Base-by-base conservation (phyloP, 306 rosid genomes). In the Cicer pinnatifidum region DNA sequence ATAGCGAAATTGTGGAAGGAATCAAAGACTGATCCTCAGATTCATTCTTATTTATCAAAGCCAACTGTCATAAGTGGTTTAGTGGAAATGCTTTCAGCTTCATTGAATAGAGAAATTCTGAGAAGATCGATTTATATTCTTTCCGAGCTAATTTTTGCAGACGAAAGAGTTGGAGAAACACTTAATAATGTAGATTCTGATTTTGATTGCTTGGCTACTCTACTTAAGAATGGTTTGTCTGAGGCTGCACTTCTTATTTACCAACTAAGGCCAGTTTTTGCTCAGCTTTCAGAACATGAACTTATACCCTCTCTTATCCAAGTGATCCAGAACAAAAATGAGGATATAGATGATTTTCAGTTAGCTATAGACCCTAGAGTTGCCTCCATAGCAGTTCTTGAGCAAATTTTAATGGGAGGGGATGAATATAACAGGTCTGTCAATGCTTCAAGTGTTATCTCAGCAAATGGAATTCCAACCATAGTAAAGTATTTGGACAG, bases 221-320 rank as follows among this genome's bases (percentile, higher is more conserved):
- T 94, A 53, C 82, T 94, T 11, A 91, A 86, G 81, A 88, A 86
- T 73, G 98, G 97, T 12, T 82, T 94, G 69, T 75, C 85, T 38
- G 96, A 91, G 83, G 97, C 95, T 81, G 85, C 90, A 56, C 78
- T 94, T 77, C 95, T 94, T 68, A 84, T 94, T 73, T 94, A 81
- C 83, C 96, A 86, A 82, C 57, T 94, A 68, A 84, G 85, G 84
- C 96, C 98, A 7, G 75, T 78, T 58, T 89, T 69, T 75, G 84
- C 86, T 73, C 92, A 85, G 80, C 88, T 94, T 67, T 80, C 89
- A 5, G 83, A 77, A 10, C 94, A 91, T 86, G 94, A 91, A 53
- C 87, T 89, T 28, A 56, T 89, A 81, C 90, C 91, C 9, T 86
- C 90, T 77, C 87, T 91, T 69, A 81, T 86, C 59, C 88, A 84